Conservation (phyloP, 345 rosid species). For the Stellera chamaejasme region DNA sequence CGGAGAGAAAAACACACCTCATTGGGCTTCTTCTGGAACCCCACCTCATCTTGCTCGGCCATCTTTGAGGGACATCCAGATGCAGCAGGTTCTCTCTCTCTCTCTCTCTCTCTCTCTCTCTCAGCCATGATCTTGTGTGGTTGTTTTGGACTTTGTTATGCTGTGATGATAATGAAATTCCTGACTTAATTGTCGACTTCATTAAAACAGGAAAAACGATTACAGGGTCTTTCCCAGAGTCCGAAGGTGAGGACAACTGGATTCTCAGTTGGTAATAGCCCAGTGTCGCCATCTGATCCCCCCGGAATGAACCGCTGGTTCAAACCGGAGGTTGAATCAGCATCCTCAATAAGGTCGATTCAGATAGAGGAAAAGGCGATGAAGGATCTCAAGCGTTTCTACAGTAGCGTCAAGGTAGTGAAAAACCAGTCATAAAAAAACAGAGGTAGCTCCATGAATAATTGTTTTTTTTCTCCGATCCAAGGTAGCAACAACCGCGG, state of each 20-base stretch:
- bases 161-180: neutral
- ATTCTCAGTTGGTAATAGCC: constrained; percentile 50
- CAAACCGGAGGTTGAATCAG: constrained; percentile 65
- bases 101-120: constrained; percentile 2
- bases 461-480: neutral
- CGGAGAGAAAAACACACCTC: constrained; percentile 68
- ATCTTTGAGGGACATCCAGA: constrained; percentile 89
- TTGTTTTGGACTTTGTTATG: neutral
- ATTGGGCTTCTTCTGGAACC: constrained; percentile 80
- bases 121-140: too few species aligned
- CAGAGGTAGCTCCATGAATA: neutral
- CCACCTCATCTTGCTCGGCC: constrained; percentile 66
- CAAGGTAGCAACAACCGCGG: constrained; percentile 11
- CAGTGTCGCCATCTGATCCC: constrained; percentile 82
- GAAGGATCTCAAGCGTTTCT: constrained; percentile 83
- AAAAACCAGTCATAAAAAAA: constrained; percentile 41
- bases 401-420: constrained; percentile 79
- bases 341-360: constrained; percentile 78
- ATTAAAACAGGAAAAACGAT: constrained; percentile 51
- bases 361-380: constrained; percentile 95
- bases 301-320: constrained; percentile 87
- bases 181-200: neutral
- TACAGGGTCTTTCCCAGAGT: constrained; percentile 45
- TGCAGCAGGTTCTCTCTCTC: constrained; percentile 60
- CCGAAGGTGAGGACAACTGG: constrained; percentile 75